phyloP scores from a whole-genome alignment of 2,329 filamentous ascomycete species.

The Pseudogymnoascus pannorum region DNA sequence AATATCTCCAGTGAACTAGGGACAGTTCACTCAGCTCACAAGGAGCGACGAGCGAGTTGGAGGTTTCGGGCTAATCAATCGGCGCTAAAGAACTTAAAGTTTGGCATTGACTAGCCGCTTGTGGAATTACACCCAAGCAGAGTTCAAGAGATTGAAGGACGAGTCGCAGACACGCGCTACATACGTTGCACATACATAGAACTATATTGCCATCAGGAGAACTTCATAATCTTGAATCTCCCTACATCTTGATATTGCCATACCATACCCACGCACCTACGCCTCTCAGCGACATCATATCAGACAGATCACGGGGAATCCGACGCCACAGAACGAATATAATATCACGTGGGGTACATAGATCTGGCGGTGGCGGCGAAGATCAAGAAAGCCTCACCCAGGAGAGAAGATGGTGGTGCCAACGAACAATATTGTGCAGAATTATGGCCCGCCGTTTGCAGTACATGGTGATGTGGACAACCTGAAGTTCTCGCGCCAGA shows the following conservation, averaged over 20 bases:
- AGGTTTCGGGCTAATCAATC: not conserved
- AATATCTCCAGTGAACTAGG: not conserved
- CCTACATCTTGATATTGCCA: not conserved
- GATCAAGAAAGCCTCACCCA: slow-evolving; percentile 2
- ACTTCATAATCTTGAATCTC: not conserved
- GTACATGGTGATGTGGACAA: slow-evolving; percentile 26
- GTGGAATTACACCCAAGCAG: slow-evolving; percentile 1
- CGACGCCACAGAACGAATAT: not conserved
- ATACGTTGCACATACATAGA: not conserved
- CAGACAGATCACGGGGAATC: not conserved
- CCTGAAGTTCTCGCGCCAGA: slow-evolving; percentile 19
- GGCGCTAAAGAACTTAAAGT: slow-evolving; percentile 5
- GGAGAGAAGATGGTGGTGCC: slow-evolving; percentile 23
- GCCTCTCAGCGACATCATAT: not conserved
- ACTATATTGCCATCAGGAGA: not conserved
- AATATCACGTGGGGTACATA: slow-evolving; percentile 2
- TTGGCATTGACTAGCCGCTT: slow-evolving; percentile 7
- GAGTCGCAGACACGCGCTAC: not conserved
- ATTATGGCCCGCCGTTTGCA: slow-evolving; percentile 25
- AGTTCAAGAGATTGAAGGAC: not conserved
- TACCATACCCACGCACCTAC: not conserved
- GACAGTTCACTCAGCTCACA: not conserved
- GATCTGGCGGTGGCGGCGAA: not conserved
- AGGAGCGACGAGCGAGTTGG: not conserved
- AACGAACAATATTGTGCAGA: slow-evolving; percentile 25